These are phyloP conservation scores for Scedosporium dehoogii DNA, from an alignment of 2,329 filamentous ascomycete species.

Conservation along the genomic window DNA sequence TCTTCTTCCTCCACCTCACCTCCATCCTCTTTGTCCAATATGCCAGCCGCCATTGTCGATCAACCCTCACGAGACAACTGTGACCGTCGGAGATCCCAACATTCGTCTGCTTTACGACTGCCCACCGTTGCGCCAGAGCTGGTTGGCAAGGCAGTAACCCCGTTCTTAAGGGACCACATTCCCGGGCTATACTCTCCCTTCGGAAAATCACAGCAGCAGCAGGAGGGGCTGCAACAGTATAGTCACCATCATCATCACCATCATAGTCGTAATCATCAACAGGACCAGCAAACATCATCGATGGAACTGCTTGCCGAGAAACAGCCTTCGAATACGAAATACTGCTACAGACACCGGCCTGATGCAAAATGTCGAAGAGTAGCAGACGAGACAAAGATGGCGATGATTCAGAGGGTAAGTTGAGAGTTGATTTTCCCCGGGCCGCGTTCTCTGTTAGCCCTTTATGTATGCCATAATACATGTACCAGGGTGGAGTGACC, in stretches of 20 bases:
- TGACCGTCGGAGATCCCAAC: conserved; percentile 38
- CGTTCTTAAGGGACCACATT: conserved; percentile 86
- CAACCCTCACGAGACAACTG: conserved; percentile 31
- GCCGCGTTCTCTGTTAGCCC: not conserved
- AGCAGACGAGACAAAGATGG: conserved; percentile 93
- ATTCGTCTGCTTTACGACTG: conserved; percentile 37
- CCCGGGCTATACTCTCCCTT: conserved; percentile 79
- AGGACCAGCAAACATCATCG: conserved; percentile 15
- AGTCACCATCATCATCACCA: conserved; percentile 10
- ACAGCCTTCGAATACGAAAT: conserved; percentile 69
- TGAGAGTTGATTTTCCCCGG: not conserved
- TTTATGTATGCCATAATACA: not conserved
- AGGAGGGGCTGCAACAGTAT: conserved; percentile 6
- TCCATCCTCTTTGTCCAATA: conserved; percentile 8
- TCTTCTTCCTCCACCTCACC: not conserved
- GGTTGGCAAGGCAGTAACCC: conserved; percentile 69
- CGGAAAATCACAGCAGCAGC: conserved; percentile 42
- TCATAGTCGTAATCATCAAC: conserved; percentile 6
- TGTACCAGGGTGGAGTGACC: not conserved
- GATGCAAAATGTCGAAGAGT: conserved; percentile 89
- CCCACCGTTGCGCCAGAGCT: conserved; percentile 54
- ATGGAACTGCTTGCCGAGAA: conserved; percentile 27
- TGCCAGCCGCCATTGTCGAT: conserved; percentile 1
- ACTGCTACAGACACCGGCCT: conserved; percentile 89
- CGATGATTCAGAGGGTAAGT: conserved; percentile 76